These are phyloP conservation scores for Suhomyces bolitotheri DNA, from an alignment of 1,139 yeast species.

Conservation along the genomic window DNA sequence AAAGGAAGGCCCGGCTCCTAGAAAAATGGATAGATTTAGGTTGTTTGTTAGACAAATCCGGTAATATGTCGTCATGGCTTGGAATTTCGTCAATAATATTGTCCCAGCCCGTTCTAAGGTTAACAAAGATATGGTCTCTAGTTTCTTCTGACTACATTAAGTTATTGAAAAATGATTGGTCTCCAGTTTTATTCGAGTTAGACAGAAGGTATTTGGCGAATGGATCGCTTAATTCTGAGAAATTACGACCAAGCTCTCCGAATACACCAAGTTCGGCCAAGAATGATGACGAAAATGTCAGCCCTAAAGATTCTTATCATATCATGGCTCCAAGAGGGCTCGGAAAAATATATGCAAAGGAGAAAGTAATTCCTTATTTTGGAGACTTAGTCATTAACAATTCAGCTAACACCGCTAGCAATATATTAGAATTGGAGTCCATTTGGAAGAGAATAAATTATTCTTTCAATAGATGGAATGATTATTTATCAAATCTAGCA, in stretches of 20 bases:
- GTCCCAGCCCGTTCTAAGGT: slow-evolving; percentile 77
- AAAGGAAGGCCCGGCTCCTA: slow-evolving; percentile 63
- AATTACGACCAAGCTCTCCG: slow-evolving; percentile 8
- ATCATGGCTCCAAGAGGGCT: slow-evolving; percentile 88
- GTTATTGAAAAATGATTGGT: slow-evolving; percentile 81
- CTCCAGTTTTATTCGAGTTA: slow-evolving; percentile 87
- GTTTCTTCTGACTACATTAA: slow-evolving; percentile 64
- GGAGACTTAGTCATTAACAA: slow-evolving; percentile 65
- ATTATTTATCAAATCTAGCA: slow-evolving; percentile 49
- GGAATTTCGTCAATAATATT: slow-evolving; percentile 85
- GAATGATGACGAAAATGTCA: slow-evolving; percentile 7
- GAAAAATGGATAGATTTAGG: slow-evolving; percentile 90
- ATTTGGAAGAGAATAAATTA: slow-evolving; percentile 69
- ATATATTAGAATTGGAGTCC: slow-evolving; percentile 60
- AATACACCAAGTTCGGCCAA: slow-evolving; percentile 17
- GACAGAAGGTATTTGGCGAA: slow-evolving; percentile 68
- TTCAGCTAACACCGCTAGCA: slow-evolving; percentile 30
- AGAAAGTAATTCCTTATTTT: slow-evolving; percentile 83
- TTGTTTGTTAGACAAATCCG: slow-evolving; percentile 69
- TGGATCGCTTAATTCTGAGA: slow-evolving; percentile 22
- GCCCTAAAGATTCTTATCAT: slow-evolving; percentile 55
- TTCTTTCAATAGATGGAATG: slow-evolving; percentile 82
- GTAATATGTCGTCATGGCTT: slow-evolving; percentile 95
- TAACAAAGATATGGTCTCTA: slow-evolving; percentile 73
- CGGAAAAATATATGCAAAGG: slow-evolving; percentile 75